Conservation (phyloP, 1,284 basidiomycete genomes). For the Trichosporon inkin region DNA sequence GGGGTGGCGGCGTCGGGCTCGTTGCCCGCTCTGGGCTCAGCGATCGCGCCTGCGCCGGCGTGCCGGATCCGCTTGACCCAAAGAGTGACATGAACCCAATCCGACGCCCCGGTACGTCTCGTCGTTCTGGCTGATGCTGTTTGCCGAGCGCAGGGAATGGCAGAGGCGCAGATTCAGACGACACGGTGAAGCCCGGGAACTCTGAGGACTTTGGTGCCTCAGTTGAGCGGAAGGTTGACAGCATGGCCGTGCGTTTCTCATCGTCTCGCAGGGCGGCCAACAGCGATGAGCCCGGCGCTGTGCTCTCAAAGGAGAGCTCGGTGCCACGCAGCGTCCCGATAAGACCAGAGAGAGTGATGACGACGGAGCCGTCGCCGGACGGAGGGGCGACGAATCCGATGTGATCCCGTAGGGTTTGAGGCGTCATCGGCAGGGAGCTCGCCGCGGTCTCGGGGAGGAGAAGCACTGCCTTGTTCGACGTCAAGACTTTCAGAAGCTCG, state of each 20-base stretch:
- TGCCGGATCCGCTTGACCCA: slow-evolving; percentile 19
- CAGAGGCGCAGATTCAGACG: slow-evolving; percentile 57
- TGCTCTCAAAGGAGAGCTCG: background rate
- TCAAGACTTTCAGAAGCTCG: slow-evolving; percentile 65
- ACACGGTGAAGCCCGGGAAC: slow-evolving; percentile 59
- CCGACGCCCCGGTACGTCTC: background rate
- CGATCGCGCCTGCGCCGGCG: background rate
- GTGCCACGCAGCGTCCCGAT: slow-evolving; percentile 58
- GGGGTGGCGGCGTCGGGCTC: slow-evolving; percentile 18
- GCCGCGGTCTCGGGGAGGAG: slow-evolving; percentile 65
- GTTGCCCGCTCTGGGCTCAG: slow-evolving; percentile 47
- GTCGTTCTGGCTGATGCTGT: background rate
- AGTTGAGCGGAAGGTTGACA: slow-evolving; percentile 41
- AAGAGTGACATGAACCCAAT: slow-evolving; percentile 44
- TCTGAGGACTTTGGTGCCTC: slow-evolving; percentile 27
- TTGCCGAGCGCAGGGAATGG: slow-evolving; percentile 60
- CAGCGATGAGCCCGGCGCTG: slow-evolving; percentile 57
- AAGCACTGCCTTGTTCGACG: slow-evolving; percentile 63
- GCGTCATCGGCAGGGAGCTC: slow-evolving; percentile 56
- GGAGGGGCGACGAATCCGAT: slow-evolving; percentile 55
- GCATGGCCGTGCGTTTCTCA: slow-evolving; percentile 52
- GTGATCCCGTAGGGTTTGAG: slow-evolving; percentile 74
- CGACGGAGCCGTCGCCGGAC: slow-evolving; percentile 51
- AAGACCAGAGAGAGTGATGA: slow-evolving; percentile 75
- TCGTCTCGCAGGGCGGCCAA: slow-evolving; percentile 61